A percentile compares a stretch with the other conserved stretches of the same genome.
These are phyloP conservation scores for Aaosphaeria pasadenensis DNA, from an alignment of 2,329 filamentous ascomycete species.

Conservation along the genomic window DNA sequence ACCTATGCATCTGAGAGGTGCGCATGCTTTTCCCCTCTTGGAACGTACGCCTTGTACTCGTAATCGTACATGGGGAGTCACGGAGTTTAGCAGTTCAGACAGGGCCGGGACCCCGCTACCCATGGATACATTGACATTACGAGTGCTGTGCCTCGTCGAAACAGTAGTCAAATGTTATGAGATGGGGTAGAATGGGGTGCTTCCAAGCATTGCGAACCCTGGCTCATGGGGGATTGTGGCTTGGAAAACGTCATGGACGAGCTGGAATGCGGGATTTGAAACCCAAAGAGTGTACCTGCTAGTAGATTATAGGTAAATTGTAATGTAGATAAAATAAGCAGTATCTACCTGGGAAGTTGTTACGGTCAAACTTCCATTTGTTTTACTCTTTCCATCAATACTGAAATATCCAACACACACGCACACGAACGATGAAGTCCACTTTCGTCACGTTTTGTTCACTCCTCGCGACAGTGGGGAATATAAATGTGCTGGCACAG, in stretches of 20 bases:
- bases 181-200: neutral
- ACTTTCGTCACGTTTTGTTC: slow-evolving; percentile 9
- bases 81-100: neutral
- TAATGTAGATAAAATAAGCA: neutral
- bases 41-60: neutral
- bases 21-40: no score
- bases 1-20: no score
- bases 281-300: neutral
- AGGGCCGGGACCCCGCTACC: neutral
- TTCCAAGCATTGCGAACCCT: neutral
- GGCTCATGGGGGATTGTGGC: neutral
- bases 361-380: neutral
- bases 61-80: neutral
- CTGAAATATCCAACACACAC: neutral
- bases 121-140: neutral
- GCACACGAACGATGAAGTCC: neutral
- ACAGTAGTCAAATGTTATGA: neutral
- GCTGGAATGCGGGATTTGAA: neutral
- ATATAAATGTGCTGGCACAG: slow-evolving; percentile 11
- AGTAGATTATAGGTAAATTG: no score
- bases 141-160: neutral
- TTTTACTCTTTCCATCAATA: neutral
- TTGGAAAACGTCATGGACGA: neutral
- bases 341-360: neutral
- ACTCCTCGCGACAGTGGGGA: slow-evolving; percentile 10